Evolutionary conservation across 768 basidiomycete genomes (phyloP).

Genomic region (Imleria badia): DNA sequence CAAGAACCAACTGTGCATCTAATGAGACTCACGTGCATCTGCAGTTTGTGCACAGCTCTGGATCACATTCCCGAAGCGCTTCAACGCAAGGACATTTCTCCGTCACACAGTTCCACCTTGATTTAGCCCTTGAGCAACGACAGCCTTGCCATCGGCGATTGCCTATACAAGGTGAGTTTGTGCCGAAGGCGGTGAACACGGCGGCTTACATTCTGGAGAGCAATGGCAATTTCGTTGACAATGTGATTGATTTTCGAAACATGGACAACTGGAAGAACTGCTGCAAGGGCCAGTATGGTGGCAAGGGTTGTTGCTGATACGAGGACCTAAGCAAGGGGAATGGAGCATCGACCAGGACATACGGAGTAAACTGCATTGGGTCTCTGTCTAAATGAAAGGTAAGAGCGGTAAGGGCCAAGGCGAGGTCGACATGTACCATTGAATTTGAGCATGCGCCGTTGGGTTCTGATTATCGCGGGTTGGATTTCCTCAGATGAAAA

Average conservation of each 20-base stretch:
- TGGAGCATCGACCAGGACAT: constrained; percentile 6
- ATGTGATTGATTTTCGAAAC: constrained; percentile 48
- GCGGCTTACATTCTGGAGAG: constrained; percentile 43
- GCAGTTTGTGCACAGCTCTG: constrained; percentile 58
- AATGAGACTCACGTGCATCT: constrained; percentile 42
- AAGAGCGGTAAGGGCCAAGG: background rate
- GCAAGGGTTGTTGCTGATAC: constrained; percentile 49
- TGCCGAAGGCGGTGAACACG: background rate
- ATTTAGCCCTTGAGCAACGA: constrained; percentile 37
- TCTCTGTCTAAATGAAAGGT: constrained; percentile 19
- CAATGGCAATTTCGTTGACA: constrained; percentile 62
- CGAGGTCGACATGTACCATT: constrained; percentile 15
- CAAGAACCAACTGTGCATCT: background rate
- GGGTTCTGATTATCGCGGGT: constrained; percentile 1
- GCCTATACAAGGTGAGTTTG: constrained; percentile 37
- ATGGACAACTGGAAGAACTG: constrained; percentile 43
- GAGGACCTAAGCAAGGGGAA: background rate
- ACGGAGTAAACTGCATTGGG: constrained; percentile 24
- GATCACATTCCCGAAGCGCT: constrained; percentile 63
- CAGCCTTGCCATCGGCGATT: constrained; percentile 58
- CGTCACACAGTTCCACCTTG: constrained; percentile 35
- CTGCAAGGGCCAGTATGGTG: constrained; percentile 57
- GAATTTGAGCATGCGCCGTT: constrained; percentile 15
- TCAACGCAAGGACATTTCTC: constrained; percentile 52
- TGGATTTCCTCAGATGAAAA: background rate